A percentile compares a stretch with the other conserved stretches of the same genome.
phyloP scores from a whole-genome alignment of 768 basidiomycete genomes.

The Imleria badia region DNA sequence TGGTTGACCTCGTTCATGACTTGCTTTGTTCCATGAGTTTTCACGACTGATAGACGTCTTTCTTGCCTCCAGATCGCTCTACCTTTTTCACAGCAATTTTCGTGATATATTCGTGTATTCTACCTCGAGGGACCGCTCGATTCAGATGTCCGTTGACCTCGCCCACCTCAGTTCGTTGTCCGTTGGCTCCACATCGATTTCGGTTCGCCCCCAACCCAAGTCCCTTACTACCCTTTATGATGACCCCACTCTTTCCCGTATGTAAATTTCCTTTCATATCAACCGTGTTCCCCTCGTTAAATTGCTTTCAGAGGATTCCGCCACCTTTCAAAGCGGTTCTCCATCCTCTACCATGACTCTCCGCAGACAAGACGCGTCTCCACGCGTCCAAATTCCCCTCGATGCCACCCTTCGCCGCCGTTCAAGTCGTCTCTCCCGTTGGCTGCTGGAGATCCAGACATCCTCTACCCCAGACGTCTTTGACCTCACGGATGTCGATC shows the following conservation, averaged over 20 bases:
- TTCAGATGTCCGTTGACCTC: slow-evolving; percentile 25
- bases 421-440: slow-evolving; percentile 42
- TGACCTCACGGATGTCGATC: slow-evolving; percentile 23
- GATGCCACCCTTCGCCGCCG: slow-evolving; percentile 32
- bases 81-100: not conserved
- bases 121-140: slow-evolving; percentile 4
- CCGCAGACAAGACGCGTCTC: slow-evolving; percentile 27
- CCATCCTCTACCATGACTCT: slow-evolving; percentile 33
- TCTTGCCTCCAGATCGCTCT: slow-evolving; percentile 4
- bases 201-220: slow-evolving; percentile 10
- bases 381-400: slow-evolving; percentile 6
- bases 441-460: slow-evolving; percentile 43
- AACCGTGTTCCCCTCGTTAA: slow-evolving; percentile 38
- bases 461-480: slow-evolving; percentile 17
- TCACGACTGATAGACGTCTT: slow-evolving; percentile 29
- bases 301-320: slow-evolving; percentile 15
- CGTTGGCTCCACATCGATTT: slow-evolving; percentile 16
- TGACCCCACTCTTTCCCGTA: slow-evolving; percentile 22
- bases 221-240: slow-evolving; percentile 20
- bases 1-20: slow-evolving; percentile 25
- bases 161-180: slow-evolving; percentile 17
- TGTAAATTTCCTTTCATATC: slow-evolving; percentile 15
- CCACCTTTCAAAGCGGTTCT: slow-evolving; percentile 18
- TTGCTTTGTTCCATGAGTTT: slow-evolving; percentile 32
- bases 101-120: slow-evolving; percentile 20